A percentile compares a stretch with the other conserved stretches of the same genome.
phyloP scores from a whole-genome alignment of 495 filamentous ascomycete genomes.

The Aspergillus bertholletiae region DNA sequence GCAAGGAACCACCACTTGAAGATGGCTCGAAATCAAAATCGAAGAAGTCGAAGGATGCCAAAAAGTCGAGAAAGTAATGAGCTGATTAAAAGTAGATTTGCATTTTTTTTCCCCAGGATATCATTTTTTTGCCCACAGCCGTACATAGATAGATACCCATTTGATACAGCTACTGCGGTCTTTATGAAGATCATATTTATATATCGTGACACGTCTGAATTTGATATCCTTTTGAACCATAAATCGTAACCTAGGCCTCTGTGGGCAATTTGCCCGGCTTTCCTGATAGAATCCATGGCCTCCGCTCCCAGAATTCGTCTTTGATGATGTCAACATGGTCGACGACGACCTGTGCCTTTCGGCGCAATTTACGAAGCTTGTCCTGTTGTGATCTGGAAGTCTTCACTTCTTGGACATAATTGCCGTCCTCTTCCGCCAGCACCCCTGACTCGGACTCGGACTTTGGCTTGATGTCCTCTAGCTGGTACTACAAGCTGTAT shows the following conservation, averaged over 20 bases:
- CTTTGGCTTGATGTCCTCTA: slow-evolving; percentile 28
- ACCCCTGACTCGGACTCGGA: background rate
- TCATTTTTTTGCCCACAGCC: slow-evolving; percentile 14
- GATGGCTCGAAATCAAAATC: slow-evolving; percentile 20
- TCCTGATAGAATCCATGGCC: slow-evolving; percentile 81
- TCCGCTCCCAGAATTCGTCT: slow-evolving; percentile 84
- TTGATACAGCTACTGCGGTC: slow-evolving; percentile 2
- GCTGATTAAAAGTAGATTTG: slow-evolving; percentile 3
- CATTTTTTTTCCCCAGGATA: slow-evolving; percentile 8
- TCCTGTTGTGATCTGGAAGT: slow-evolving; percentile 74
- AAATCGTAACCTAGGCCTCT: slow-evolving; percentile 33
- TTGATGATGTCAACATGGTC: slow-evolving; percentile 91
- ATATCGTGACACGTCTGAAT: background rate
- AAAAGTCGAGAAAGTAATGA: slow-evolving; percentile 23
- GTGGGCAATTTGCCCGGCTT: slow-evolving; percentile 65
- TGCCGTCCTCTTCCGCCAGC: slow-evolving; percentile 10
- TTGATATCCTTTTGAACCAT: slow-evolving; percentile 13
- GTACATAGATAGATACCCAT: slow-evolving; percentile 37
- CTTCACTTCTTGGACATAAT: slow-evolving; percentile 19
- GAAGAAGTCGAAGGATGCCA: slow-evolving; percentile 30
- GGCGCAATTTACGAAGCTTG: slow-evolving; percentile 68
- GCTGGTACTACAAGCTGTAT: slow-evolving; percentile 30
- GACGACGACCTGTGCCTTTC: slow-evolving; percentile 72
- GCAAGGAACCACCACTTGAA: slow-evolving; percentile 13
- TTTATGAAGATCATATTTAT: background rate